These are phyloP conservation scores for Saccharomycopsis microspora DNA, from an alignment of 805 yeast species.

Conservation along the genomic window DNA sequence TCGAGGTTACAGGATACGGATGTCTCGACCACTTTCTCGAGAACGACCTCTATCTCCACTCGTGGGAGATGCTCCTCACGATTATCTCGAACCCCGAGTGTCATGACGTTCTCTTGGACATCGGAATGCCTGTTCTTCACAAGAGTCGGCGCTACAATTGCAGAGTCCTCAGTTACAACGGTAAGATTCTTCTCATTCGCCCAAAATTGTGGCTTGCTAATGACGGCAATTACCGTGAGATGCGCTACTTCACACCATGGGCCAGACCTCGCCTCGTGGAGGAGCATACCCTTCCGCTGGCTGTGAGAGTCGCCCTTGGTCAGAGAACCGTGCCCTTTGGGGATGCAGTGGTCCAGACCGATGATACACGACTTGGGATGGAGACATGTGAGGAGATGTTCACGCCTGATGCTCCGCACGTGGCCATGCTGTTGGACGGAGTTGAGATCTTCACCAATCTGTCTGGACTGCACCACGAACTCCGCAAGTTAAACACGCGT, in stretches of 20 bases:
- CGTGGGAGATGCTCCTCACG: conserved; percentile 89
- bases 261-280: conserved; percentile 67
- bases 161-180: conserved; percentile 71
- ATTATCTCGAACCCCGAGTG: conserved; percentile 61
- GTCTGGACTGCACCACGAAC: conserved; percentile 95
- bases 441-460: conserved; percentile 96
- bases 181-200: conserved; percentile 70
- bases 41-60: conserved; percentile 75
- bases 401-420: conserved; percentile 94
- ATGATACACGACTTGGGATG: conserved; percentile 87
- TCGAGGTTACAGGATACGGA: conserved; percentile 91
- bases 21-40: conserved; percentile 92
- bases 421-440: conserved; percentile 85
- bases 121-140: conserved; percentile 91
- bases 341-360: conserved; percentile 76
- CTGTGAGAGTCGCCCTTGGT: conserved; percentile 52
- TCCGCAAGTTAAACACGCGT: conserved; percentile 79
- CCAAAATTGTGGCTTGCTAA: conserved; percentile 92
- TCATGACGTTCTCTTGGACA: conserved; percentile 69
- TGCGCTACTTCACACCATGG: conserved; percentile 98
- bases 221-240: conserved; percentile 96
- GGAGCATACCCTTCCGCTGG: conserved; percentile 57
- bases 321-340: conserved; percentile 72
- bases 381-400: conserved; percentile 98
- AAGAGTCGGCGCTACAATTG: conserved; percentile 86